Evolutionary conservation across 331 rosid species (phyloP).

Genomic region (Malus hybrid): DNA sequence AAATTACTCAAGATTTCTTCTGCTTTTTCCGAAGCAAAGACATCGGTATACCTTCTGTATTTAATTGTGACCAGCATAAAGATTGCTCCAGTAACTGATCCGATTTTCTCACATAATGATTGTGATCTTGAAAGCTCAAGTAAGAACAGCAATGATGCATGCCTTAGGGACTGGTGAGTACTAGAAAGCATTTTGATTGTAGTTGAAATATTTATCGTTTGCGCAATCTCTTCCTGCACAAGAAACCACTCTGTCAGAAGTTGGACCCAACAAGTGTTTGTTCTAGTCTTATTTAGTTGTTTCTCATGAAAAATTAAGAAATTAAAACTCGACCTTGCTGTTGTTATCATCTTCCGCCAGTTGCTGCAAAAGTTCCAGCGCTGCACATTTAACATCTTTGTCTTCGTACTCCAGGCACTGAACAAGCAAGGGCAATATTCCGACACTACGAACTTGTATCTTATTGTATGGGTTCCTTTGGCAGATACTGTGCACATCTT

Average conservation of each 20-base stretch:
- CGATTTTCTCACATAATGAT: slow-evolving; percentile 29
- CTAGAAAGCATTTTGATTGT: slow-evolving; percentile 28
- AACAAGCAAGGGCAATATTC: slow-evolving; percentile 29
- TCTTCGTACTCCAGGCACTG: slow-evolving; percentile 24
- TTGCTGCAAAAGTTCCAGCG: slow-evolving; percentile 20
- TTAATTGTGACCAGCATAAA: slow-evolving; percentile 29
- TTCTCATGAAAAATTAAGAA: too few relatives aligned
- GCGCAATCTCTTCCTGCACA: slow-evolving; percentile 32
- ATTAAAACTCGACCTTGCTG: neutral
- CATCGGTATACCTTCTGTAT: slow-evolving; percentile 17
- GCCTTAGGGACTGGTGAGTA: slow-evolving; percentile 19
- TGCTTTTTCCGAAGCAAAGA: slow-evolving; percentile 31
- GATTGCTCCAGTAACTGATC: slow-evolving; percentile 32
- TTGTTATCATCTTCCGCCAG: slow-evolving; percentile 25
- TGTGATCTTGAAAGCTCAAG: slow-evolving; percentile 36
- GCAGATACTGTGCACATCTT: slow-evolving; percentile 28
- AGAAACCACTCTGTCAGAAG: neutral
- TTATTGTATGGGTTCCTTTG: slow-evolving; percentile 15
- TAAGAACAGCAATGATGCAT: slow-evolving; percentile 29
- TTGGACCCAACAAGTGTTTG: slow-evolving; percentile 14
- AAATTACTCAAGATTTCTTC: slow-evolving; percentile 33
- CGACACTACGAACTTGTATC: slow-evolving; percentile 16
- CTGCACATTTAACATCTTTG: slow-evolving; percentile 25
- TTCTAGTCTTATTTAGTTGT: too few relatives aligned
- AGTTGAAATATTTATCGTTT: slow-evolving; percentile 10